Percentiles rank a stretch among this genome's conserved stretches.
Evolutionary conservation across 192 early-diverging fungal genomes (phyloP).

Genomic region (Entomortierella parvispora): DNA sequence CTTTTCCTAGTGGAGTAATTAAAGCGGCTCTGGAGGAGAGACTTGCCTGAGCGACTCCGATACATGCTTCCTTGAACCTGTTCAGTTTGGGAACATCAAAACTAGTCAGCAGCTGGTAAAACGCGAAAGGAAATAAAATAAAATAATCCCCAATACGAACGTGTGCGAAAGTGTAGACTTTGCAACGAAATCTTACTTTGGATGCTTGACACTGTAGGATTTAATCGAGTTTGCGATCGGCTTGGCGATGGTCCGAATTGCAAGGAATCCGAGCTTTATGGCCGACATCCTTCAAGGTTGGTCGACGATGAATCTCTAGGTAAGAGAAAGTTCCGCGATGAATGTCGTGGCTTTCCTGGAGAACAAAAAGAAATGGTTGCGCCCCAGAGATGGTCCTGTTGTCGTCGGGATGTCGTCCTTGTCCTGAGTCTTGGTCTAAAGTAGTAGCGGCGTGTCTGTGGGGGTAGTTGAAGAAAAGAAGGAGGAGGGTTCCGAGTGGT

Average conservation of each 20-base stretch:
- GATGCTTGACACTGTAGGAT: slow-evolving; percentile 50
- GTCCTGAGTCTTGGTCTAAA: no score
- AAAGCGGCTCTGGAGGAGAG: no score
- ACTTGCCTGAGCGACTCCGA: slow-evolving; percentile 73
- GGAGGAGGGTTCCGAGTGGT: no score
- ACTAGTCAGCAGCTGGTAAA: no score
- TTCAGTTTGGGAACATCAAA: background rate
- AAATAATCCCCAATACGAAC: background rate
- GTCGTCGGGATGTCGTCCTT: no score
- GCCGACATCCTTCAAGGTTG: slow-evolving; percentile 63
- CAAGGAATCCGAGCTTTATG: slow-evolving; percentile 69
- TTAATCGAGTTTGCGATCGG: slow-evolving; percentile 63
- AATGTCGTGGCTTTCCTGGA: no score
- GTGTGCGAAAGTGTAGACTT: background rate
- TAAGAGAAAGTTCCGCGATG: background rate
- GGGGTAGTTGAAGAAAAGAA: no score
- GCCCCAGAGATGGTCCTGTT: no score
- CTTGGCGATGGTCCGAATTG: slow-evolving; percentile 73
- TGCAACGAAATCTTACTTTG: slow-evolving; percentile 54
- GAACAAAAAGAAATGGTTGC: no score
- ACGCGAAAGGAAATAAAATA: background rate
- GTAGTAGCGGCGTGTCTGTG: no score
- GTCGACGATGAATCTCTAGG: no score
- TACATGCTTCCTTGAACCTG: slow-evolving; percentile 75
- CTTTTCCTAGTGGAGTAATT: no score